Evolutionary conservation across 2,329 filamentous ascomycete species (phyloP), one percentile per base, ranked within the genome.

Genomic region (Orbilia brochopaga): DNA sequence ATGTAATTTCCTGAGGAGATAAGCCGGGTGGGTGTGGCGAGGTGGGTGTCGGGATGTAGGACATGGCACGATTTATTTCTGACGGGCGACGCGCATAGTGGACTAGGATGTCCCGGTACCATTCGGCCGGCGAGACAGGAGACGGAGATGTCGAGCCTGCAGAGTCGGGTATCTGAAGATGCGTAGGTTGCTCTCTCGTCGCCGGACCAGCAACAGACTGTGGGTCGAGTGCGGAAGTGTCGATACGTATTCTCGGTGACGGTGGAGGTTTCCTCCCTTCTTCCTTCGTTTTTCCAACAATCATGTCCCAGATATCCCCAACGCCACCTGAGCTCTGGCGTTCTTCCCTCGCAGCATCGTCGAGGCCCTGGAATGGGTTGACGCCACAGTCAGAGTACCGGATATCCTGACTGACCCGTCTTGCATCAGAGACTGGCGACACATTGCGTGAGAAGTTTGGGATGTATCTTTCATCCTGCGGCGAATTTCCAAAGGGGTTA

Each of bases 361-460:
- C 62, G 1, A 73, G 37, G 21, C 69, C 69, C 27, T 73, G 57
- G 35, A 73, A 73, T 15, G 69, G 69, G 35, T 73, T 73, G 1
- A 66, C 63, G 35, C 69, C 69, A 23, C 69, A 73, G 46, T 73
- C 69, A 13, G 69, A 73, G 30, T 73, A 73, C 51, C 69, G 15
- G n/a, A 67, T 67, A 30, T 59, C 58, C 19, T 73, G 58, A n/a
- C 58, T 60, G 24, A 55, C 46, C 17, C 56, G 44, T 13, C 61
- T 57, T 21, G 42, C 50, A 8, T 56, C 40, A n/a, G 60, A 61
- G 17, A 72, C 24, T 5, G 60, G 55, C 15, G 60, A 61, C 8
- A 27, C 17, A 46, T 57, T 32, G 23, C 56, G 37, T 35, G 19
- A 21, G 32, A 59, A 70, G 37, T 27, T 40, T 17, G 52, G 58